Base-by-base conservation (phyloP, 805 yeast genomes). In the Saccharomycopsis amapae region DNA sequence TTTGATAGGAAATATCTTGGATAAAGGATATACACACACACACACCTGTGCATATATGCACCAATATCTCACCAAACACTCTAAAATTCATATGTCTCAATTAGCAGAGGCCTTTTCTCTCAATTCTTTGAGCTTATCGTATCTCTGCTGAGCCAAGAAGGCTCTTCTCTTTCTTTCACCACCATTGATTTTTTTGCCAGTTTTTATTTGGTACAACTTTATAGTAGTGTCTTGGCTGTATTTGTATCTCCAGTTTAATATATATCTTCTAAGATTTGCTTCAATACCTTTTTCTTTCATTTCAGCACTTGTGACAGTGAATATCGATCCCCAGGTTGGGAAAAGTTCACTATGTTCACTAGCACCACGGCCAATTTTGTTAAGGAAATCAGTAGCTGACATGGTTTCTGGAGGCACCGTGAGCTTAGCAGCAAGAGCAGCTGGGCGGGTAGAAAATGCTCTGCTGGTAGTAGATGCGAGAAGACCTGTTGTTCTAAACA, bases 141-240 rank as follows among this genome's bases (percentile, higher is more conserved):
- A 72, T 44, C 73, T 64, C 64, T 75, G 61, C 52, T 74, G 75
- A 7, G 95, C 90, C 15, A 70, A 65, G 54, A 72, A 73, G 58
- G 80, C 82, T 56, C 73, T 77, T 50, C 81, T 75, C 57, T 78
- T 82, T 62, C 96, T 76, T 65, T 88, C 96, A 58, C 96, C 95
- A 22, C 96, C 96, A 65, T 78, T 69, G 56, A 68, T 69, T 71
- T 86, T 86, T 69, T 73, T 80, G n/a, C 89, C 86, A 51, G 68
- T 63, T 55, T 74, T 75, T 53, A 76, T 69, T 57, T 79, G 84
- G 47, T 66, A 57, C 47, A 84, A 65, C 18, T 73, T 69, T 50
- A 75, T 72, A 12, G 40, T 26, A 23, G 42, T 38, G 24, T 39
- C 44, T 20, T 24, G 18, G 18, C 44, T 38, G 57, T 71, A 81